Base-by-base conservation (phyloP, 2,329 filamentous ascomycete genomes). In the Botrytis pseudocinerea region DNA sequence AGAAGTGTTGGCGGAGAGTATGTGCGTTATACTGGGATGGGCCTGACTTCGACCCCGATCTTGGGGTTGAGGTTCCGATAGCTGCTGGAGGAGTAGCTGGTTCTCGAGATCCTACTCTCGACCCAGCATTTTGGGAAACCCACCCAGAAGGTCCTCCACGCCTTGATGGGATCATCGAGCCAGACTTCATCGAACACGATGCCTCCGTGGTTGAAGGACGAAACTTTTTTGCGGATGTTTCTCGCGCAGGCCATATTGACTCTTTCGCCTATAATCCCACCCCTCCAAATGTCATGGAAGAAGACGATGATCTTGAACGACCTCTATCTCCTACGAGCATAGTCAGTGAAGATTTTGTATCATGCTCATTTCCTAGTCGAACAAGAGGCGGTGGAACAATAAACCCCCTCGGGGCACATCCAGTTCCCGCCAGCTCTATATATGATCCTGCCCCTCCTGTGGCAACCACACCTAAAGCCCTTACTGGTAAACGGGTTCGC, bases 1-100 rank as follows among this genome's bases (percentile, higher is more conserved):
- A 99, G 82, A 97, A 97, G 81, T 98, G 96, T 81, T 99, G 96
- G 96, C 91, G 95, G 81, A 89, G 95, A 69, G 93, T 96, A 32
- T 98, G 95, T 81, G 91, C 92, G 0, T 84, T 95, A 72, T 97
- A 95, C 81, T 99, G 96, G 95, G 93, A 97, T 75, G 88, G 88
- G 0, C 85, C 89, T 0, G 89, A 93, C 64, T 91, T 91, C 51
- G 86, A 91, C 76, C 84, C 86, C 1, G 87, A 89, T 62, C 84
- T 89, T 20, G 87, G 86, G 22, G 85, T 90, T 5, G 89, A 93
- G 40, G 85, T 88, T 28, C 89, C 92, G 22, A 92, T 97, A 66
- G 82, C 87, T 0, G 93, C 94, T 6, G 94, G 95, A 57, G 94
- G 92, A n/a, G 87, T 91, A 73, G 87, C 87, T 38, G 91, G 90